phyloP scores from a whole-genome alignment of 2,329 filamentous ascomycete species.

The Microdochium bolleyi region DNA sequence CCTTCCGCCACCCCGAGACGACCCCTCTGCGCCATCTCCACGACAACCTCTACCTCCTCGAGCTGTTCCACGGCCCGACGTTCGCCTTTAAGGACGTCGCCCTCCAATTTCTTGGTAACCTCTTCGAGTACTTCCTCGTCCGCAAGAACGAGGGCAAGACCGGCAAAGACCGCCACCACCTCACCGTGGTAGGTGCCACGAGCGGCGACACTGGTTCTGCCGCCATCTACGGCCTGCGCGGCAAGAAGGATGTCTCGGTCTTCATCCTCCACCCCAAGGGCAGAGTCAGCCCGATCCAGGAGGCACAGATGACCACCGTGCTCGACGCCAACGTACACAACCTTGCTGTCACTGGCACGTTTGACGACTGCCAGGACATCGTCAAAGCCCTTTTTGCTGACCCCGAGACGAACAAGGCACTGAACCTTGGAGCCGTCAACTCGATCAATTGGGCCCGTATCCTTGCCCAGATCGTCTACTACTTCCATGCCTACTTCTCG shows the following conservation, averaged over 20 bases:
- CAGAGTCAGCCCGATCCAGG: constrained; percentile 83
- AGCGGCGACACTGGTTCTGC: constrained; percentile 88
- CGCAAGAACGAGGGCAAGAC: constrained; percentile 64
- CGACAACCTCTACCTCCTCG: constrained; percentile 74
- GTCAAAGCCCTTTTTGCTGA: constrained; percentile 91
- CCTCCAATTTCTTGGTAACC: constrained; percentile 89
- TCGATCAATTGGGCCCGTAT: constrained; percentile 96
- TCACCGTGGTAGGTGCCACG: constrained; percentile 82
- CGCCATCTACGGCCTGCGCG: constrained; percentile 88
- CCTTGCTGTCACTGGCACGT: constrained; percentile 79
- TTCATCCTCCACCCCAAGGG: constrained; percentile 93
- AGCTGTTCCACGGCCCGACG: constrained; percentile 93
- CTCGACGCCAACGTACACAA: constrained; percentile 90
- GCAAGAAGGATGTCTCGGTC: constrained; percentile 94
- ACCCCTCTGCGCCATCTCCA: constrained; percentile 76
- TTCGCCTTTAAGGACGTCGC: constrained; percentile 96
- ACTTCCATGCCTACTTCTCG: constrained; percentile 89
- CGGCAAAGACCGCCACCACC: constrained; percentile 62
- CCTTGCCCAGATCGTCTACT: constrained; percentile 93
- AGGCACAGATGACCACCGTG: constrained; percentile 95
- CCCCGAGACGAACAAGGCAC: constrained; percentile 68
- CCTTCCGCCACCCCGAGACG: constrained; percentile 73
- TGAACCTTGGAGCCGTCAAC: constrained; percentile 89
- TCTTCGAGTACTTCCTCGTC: constrained; percentile 83
- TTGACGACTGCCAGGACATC: constrained; percentile 96